phyloP scores from a whole-genome alignment of 116 monocot genomes.

The Cymodocea nodosa region DNA sequence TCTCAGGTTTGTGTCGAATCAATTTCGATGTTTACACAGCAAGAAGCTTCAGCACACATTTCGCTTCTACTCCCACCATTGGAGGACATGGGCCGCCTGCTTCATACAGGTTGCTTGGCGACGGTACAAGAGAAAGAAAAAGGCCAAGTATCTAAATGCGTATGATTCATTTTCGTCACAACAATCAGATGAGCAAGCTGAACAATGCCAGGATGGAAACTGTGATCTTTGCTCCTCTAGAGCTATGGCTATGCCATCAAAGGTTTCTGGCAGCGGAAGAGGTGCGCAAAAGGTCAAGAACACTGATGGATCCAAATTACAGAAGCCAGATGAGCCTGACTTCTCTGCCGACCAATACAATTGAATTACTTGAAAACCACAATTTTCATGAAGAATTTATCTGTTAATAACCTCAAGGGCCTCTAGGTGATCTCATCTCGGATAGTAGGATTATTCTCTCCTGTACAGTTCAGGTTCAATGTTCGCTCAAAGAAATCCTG shows the following conservation, averaged over 20 bases:
- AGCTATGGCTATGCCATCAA: conserved; percentile 8
- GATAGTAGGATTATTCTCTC: neutral
- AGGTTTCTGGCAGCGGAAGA: conserved; percentile 27
- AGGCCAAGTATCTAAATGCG: conserved; percentile 40
- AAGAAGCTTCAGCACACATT: conserved; percentile 82
- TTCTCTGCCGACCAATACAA: conserved; percentile 25
- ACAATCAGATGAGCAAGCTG: conserved; percentile 22
- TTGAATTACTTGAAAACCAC: no score
- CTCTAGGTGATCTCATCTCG: neutral
- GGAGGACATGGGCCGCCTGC: conserved; percentile 88
- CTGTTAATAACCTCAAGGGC: no score
- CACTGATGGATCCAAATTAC: conserved; percentile 26
- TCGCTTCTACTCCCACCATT: conserved; percentile 13
- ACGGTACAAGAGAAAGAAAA: conserved; percentile 54
- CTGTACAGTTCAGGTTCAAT: neutral
- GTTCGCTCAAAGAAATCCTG: no score
- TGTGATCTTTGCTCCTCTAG: conserved; percentile 5
- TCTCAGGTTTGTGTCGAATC: conserved; percentile 78
- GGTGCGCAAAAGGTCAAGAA: conserved; percentile 22
- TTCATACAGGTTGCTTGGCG: conserved; percentile 79
- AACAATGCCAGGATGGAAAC: no score
- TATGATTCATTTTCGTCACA: conserved; percentile 39
- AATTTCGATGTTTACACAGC: conserved; percentile 78
- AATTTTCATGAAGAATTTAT: no score
- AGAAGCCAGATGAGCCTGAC: conserved; percentile 66